phyloP scores from a whole-genome alignment of 768 basidiomycete genomes.

The Podaxis sp. region DNA sequence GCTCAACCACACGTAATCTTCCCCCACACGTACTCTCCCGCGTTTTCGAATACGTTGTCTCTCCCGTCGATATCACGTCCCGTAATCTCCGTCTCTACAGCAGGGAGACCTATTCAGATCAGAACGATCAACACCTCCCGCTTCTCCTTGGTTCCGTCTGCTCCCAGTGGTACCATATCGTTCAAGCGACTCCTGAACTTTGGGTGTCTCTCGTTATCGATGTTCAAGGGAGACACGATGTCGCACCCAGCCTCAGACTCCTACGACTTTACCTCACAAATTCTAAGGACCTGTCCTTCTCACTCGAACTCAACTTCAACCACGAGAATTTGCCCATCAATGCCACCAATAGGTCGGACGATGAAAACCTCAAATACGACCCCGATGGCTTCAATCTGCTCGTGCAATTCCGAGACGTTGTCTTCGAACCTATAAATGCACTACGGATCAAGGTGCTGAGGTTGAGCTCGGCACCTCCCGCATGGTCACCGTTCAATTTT shows the following conservation, averaged over 20 bases:
- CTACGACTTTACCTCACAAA: not conserved
- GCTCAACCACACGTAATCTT: not conserved
- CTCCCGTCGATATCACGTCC: not conserved
- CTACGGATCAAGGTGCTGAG: not conserved
- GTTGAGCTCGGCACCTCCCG: not conserved
- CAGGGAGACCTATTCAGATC: not conserved
- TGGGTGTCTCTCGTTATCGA: not conserved
- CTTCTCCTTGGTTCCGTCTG: not conserved
- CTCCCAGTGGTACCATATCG: not conserved
- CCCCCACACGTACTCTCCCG: not conserved
- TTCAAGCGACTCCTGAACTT: not conserved
- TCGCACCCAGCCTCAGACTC: not conserved
- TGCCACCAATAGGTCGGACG: not conserved
- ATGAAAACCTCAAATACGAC: not conserved
- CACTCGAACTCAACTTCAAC: not conserved
- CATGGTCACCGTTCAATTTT: not conserved
- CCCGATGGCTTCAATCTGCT: not conserved
- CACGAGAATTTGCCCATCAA: not conserved
- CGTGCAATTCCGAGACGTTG: not conserved
- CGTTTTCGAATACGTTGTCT: not conserved
- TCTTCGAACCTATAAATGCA: not conserved
- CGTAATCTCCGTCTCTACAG: not conserved
- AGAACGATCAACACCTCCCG: not conserved
- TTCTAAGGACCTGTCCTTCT: not conserved
- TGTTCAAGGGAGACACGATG: not conserved